Base-by-base conservation (phyloP, 495 filamentous ascomycete genomes). In the Haplographium delicatum region DNA sequence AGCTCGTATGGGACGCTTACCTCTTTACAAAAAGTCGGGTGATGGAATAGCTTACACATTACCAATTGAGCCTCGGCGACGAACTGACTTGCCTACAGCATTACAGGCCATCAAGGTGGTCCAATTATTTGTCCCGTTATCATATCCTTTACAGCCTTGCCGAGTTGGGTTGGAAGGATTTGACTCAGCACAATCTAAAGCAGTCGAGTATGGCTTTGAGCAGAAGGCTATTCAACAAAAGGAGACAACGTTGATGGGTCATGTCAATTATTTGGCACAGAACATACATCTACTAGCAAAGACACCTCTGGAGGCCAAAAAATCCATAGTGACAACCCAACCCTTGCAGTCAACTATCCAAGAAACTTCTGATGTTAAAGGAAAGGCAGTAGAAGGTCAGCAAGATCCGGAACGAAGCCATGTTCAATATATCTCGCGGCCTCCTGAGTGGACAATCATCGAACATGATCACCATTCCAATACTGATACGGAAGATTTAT, bases 201-300 rank as follows among this genome's bases (percentile, higher is more conserved):
- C 70, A 3, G 70, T 89, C 11, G 81, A 91, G 61, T 67, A 69
- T 47, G 74, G 81, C 2, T 96, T 96, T 54, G 63, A 70, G 10
- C 57, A 75, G 42, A 84, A 76, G 66, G 65, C 81, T 7, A 61
- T 59, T 22, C 68, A 82, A 22, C 75, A 79, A 59, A 70, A 69
- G 26, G 71, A 85, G 39, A 67, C 82, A 66, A 81, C 77, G 8
- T 56, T 95, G 56, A 84, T 86, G 63, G 84, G 78, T 30, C 83
- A 86, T 44, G 59, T 94, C 56, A 95, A 95, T 60, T 87, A 84
- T 49, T 65, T 95, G 35, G 73, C 80, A 1, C 82, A 84, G 62
- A 88, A 90, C 54, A 76, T 94, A 60, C 80, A 86, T 55, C 62
- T 68, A 0, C 70, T 94, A 61, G 85, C 82, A 4, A 83, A 79